Evolutionary conservation across 345 rosid species (phyloP), one percentile per base, ranked within the genome.

Genomic region (Lenwebbia sp.): DNA sequence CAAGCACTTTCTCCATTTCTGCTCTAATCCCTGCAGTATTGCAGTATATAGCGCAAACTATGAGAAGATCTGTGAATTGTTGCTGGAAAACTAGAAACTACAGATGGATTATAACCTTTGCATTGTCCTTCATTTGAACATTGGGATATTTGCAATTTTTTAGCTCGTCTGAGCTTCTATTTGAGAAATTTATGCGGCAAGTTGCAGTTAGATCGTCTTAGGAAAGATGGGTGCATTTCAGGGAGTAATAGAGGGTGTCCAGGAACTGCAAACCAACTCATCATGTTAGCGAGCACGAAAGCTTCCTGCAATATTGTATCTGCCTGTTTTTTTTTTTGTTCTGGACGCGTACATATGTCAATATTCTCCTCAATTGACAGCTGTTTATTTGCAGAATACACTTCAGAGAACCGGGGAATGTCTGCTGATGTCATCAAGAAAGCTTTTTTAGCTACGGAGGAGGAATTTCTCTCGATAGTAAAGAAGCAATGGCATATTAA

Each of bases 401-500:
- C 98, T 28, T 86, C 96, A 23, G 99, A 98, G 91, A 90, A 89
- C 86, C 88, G 88, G 84, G 98, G 96, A 82, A 95, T 98, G 98
- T 96, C 99, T 6, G 93, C 96, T 10, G 94, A 96, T 87, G 97
- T 92, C 33, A 95, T 97, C 83, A 95, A 88, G 70, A 93, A 92
- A 90, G 99, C 98, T 28, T 96, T 95, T 88, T 90, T 95, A 85
- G 94, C 93, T 26, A 98, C 99, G 1, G 99, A 98, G 89, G 99
- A 94, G 75, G 99, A 94, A 78, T 98, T 98, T 90, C 99, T 98
- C 41, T 89, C 90, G 84, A 84, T 95, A 53, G 99, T 98, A 47
- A 88, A 86, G 90, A 94, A 89, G 85, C 91, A 94, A 60, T 97
- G 99, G 98, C 89, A 84, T 54, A 87, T 0, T 25, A 95, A 90